These are phyloP conservation scores for Pseudogymnoascus sp. DNA, from an alignment of 2,329 filamentous ascomycete genomes.

Conservation along the genomic window DNA sequence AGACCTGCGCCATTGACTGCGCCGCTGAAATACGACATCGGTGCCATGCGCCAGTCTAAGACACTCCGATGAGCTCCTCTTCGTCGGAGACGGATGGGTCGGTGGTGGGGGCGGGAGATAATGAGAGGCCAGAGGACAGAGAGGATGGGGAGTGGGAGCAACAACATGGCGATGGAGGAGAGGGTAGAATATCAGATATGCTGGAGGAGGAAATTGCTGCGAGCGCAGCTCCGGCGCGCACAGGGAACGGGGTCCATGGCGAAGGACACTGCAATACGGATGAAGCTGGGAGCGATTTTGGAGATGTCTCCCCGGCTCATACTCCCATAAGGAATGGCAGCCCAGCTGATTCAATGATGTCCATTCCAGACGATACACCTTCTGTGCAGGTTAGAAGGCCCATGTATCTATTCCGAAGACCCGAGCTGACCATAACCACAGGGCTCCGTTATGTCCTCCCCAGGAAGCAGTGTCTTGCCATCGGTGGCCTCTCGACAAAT, in stretches of 20 bases:
- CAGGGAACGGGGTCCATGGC: constrained; percentile 27
- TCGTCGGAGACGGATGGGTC: constrained; percentile 46
- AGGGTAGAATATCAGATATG: constrained; percentile 32
- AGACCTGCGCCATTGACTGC: neutral
- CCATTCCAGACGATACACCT: constrained; percentile 74
- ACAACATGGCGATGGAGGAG: constrained; percentile 31
- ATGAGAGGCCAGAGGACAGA: constrained; percentile 18
- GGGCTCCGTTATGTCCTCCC: constrained; percentile 56
- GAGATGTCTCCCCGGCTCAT: constrained; percentile 46
- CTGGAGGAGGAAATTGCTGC: constrained; percentile 28
- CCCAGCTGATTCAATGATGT: constrained; percentile 59
- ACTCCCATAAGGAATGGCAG: constrained; percentile 52
- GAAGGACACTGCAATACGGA: constrained; percentile 25
- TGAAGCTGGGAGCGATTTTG: constrained; percentile 39
- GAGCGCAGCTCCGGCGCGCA: constrained; percentile 16
- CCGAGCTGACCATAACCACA: constrained; percentile 30
- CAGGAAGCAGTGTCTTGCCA: constrained; percentile 66
- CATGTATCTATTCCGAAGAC: constrained; percentile 9
- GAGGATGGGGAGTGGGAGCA: constrained; percentile 16
- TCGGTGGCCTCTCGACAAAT: constrained; percentile 60
- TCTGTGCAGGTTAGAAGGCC: constrained; percentile 61
- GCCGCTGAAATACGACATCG: constrained; percentile 17
- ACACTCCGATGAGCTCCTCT: constrained; percentile 61
- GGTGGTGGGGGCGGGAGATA: constrained; percentile 50
- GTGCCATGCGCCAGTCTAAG: constrained; percentile 25